Evolutionary conservation across 176 grass and related monocot genomes (phyloP), one percentile per base, ranked within the genome.

Genomic region (Aegilops umbellulata): DNA sequence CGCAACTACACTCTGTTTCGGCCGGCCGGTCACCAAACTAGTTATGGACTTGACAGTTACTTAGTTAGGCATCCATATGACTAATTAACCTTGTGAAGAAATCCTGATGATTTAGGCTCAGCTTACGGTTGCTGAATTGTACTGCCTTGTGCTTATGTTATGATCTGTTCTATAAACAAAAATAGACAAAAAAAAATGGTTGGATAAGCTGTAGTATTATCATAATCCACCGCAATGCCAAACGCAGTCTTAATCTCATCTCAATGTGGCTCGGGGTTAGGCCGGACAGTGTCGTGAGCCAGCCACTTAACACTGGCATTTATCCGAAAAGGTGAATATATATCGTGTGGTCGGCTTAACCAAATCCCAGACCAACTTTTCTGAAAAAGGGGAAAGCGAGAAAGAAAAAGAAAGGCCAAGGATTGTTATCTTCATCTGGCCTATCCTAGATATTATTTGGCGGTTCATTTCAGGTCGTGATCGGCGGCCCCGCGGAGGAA

Each of bases 341-440:
- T 69, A 53, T 17, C 30, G 16, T 20, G 34, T 79, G 84, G 79
- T 79, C 73, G 72, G 74, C 86, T 60, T 58, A 81, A 23, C 60
- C 80, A 53, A 86, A 87, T 82, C 86, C 31, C 31, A 31, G 25
- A 30, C 70, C 73, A 71, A 10, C 65, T 70, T 69, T 84, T 80
- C 9, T 61, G 32, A 35, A 84, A 90, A 90, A 78, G 78, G 17
- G 61, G 22, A 76, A 85, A 81, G 67, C 8, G 27, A 42, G 84
- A 25, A 75, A 8, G 42, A 25, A 61, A 91, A 75, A 32, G 76
- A 84, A 75, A 60, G 81, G 85, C 69, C 77, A 53, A 62, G 82
- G 78, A 64, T 69, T 84, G 67, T 87, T 65, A 80, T 69, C 74
- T 34, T 7, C 31, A 41, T 80, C 49, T 70, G 13, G 53, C 17